phyloP scores from a whole-genome alignment of 768 basidiomycete genomes.

The Chalciporus sphaerocephalus region DNA sequence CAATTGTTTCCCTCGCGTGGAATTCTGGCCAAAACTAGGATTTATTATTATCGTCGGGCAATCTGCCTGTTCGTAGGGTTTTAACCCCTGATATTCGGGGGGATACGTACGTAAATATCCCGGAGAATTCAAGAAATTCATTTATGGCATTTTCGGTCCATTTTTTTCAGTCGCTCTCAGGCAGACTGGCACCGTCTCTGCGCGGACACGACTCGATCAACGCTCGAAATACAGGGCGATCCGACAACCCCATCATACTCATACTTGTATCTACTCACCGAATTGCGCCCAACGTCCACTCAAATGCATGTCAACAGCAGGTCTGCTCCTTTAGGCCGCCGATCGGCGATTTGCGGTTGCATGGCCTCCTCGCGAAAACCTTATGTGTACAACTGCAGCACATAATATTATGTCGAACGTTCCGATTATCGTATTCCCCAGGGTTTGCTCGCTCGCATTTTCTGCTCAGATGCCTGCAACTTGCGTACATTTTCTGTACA shows the following conservation, averaged over 20 bases:
- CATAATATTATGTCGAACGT: slow-evolving; percentile 1
- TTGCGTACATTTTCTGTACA: not conserved
- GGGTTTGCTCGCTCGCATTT: not conserved
- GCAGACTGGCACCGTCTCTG: slow-evolving; percentile 19
- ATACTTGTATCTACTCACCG: slow-evolving; percentile 1
- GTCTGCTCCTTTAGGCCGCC: slow-evolving; percentile 11
- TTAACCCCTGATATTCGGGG: slow-evolving; percentile 58
- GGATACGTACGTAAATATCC: slow-evolving; percentile 55
- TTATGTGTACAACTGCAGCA: slow-evolving; percentile 5
- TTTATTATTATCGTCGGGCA: slow-evolving; percentile 55
- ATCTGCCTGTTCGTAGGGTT: slow-evolving; percentile 47
- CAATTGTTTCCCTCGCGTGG: slow-evolving; percentile 66
- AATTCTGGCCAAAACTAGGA: slow-evolving; percentile 51
- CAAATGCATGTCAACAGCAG: slow-evolving; percentile 4
- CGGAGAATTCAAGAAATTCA: slow-evolving; percentile 33
- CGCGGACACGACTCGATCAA: slow-evolving; percentile 13
- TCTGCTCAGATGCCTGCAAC: not conserved
- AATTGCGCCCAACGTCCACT: slow-evolving; percentile 2
- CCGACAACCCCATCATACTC: not conserved
- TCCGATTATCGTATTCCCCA: slow-evolving; percentile 1
- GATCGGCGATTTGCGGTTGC: slow-evolving; percentile 31
- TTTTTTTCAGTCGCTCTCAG: slow-evolving; percentile 17
- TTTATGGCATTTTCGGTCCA: slow-evolving; percentile 28
- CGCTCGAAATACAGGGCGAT: not conserved
- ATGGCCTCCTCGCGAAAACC: slow-evolving; percentile 21